Evolutionary conservation across 2,329 filamentous ascomycete species (phyloP).

Genomic region (Zymoseptoria crescenta): DNA sequence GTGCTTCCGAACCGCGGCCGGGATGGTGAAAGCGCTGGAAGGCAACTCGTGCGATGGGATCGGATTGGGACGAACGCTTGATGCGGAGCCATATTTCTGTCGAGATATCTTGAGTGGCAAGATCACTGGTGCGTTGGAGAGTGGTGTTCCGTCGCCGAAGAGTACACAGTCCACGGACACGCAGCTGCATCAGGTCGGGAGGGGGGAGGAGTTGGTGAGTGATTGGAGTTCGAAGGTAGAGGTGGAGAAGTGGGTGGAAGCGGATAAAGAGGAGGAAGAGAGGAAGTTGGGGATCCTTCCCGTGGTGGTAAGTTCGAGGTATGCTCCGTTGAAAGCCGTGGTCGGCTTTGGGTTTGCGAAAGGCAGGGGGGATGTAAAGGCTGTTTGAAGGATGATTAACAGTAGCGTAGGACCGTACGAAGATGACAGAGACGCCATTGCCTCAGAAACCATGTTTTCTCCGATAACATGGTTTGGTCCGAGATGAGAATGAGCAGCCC

Average conservation of each 20-base stretch:
- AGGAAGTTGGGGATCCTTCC: constrained; percentile 24
- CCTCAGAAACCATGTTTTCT: no score
- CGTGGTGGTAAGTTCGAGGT: constrained; percentile 23
- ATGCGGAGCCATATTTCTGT: constrained; percentile 25
- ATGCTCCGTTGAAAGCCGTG: constrained; percentile 19
- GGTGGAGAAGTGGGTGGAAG: constrained; percentile 25
- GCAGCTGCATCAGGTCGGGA: constrained; percentile 26
- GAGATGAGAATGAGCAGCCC: no score
- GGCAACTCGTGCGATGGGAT: constrained; percentile 22
- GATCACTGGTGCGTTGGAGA: constrained; percentile 25
- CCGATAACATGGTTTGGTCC: no score
- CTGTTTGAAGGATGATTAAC: neutral
- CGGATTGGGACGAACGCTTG: constrained; percentile 24
- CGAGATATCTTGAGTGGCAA: constrained; percentile 24
- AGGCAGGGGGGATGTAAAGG: neutral
- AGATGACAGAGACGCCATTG: no score
- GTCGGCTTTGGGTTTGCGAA: constrained; percentile 22
- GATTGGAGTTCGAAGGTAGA: constrained; percentile 27
- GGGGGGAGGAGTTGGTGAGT: constrained; percentile 20
- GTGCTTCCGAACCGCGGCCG: constrained; percentile 25
- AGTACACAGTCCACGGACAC: constrained; percentile 26
- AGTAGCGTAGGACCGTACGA: no score
- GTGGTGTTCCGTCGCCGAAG: constrained; percentile 23
- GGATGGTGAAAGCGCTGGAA: constrained; percentile 22
- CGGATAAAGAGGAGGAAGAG: constrained; percentile 23